Conservation (phyloP, 164 flowering plant species). For the Brasenia schreberi region DNA sequence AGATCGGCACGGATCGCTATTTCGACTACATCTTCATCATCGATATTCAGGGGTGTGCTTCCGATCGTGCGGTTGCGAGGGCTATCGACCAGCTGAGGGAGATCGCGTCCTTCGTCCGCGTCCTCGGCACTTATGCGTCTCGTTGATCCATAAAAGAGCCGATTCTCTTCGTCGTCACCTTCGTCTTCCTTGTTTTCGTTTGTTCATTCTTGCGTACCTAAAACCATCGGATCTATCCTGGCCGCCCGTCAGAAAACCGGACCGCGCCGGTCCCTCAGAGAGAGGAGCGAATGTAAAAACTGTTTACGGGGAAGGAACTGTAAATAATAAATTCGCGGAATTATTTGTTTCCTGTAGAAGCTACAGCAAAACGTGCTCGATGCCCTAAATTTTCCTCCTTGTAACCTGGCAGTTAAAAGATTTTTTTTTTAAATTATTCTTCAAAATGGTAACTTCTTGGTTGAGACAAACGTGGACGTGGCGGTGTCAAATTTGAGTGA, state of each 20-base stretch:
- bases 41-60: slow-evolving; percentile 11
- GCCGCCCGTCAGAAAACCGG: neutral
- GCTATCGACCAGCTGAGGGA: slow-evolving; percentile 10
- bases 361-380: too few species aligned
- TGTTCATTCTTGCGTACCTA: neutral
- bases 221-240: neutral
- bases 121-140: slow-evolving; percentile 16
- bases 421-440: too few species aligned
- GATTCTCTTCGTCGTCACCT: neutral
- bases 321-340: neutral
- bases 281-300: neutral
- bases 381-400: too few species aligned
- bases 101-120: slow-evolving; percentile 10
- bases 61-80: slow-evolving; percentile 3
- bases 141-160: neutral
- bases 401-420: too few species aligned
- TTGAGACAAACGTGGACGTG: too few species aligned
- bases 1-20: neutral
- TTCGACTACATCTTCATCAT: slow-evolving; percentile 17
- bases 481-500: too few species aligned
- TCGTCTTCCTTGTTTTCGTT: neutral
- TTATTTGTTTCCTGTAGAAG: too few species aligned
- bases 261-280: neutral
- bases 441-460: too few species aligned
- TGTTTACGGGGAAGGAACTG: neutral